phyloP scores from a whole-genome alignment of 1,284 basidiomycete genomes.

The Irpex sp. region DNA sequence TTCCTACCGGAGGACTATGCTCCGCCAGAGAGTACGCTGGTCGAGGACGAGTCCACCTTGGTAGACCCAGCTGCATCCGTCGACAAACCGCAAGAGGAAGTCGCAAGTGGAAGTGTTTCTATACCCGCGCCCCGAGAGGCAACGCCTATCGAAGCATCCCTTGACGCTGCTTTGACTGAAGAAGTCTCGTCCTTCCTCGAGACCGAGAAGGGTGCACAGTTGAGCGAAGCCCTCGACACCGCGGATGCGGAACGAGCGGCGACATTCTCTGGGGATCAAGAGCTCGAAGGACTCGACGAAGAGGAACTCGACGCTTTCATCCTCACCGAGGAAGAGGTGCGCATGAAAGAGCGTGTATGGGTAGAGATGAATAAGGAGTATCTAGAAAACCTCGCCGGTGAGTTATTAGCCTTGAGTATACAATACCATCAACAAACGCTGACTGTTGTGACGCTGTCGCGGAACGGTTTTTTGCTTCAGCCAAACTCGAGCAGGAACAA shows the following conservation, averaged over 20 bases:
- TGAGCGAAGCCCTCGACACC: constrained; percentile 60
- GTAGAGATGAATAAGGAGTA: constrained; percentile 95
- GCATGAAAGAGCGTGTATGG: constrained; percentile 93
- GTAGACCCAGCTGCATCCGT: neutral
- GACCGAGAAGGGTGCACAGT: constrained; percentile 50
- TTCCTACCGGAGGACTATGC: constrained; percentile 14
- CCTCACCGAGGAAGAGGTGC: constrained; percentile 82
- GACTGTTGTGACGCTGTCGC: constrained; percentile 28
- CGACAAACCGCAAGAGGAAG: neutral
- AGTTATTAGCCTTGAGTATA: constrained; percentile 25
- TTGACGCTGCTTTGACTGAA: constrained; percentile 53
- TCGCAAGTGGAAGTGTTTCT: neutral
- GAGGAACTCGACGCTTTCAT: constrained; percentile 89
- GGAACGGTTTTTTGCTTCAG: constrained; percentile 45
- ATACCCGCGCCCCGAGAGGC: constrained; percentile 3
- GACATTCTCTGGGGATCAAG: constrained; percentile 51
- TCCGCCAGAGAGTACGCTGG: neutral
- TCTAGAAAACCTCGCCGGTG: constrained; percentile 84
- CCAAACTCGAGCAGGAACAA: constrained; percentile 58
- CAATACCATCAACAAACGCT: neutral
- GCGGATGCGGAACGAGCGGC: constrained; percentile 56
- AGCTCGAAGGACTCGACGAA: constrained; percentile 84
- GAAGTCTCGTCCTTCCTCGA: constrained; percentile 65
- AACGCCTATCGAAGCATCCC: constrained; percentile 40
- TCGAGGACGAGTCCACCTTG: neutral